A percentile compares a stretch with the other conserved stretches of the same genome.
phyloP scores from a whole-genome alignment of 2,329 filamentous ascomycete genomes.

The Nannizzia gypsea region DNA sequence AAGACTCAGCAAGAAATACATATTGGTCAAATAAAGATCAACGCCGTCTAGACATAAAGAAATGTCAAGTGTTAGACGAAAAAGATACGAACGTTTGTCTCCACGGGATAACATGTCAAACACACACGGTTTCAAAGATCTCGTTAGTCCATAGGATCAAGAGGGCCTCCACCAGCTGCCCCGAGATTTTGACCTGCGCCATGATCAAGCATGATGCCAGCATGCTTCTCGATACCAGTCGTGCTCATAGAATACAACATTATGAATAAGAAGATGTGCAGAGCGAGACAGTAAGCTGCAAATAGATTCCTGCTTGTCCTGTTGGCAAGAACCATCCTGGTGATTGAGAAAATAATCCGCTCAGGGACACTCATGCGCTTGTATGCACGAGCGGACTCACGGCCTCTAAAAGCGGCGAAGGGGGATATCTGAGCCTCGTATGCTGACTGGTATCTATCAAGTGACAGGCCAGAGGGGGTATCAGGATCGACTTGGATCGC shows the following conservation, averaged over 20 bases:
- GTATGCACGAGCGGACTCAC: conserved; percentile 81
- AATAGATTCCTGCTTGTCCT: conserved; percentile 87
- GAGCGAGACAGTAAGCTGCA: conserved; percentile 74
- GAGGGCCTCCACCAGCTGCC: neutral
- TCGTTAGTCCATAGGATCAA: neutral
- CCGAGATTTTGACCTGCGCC: neutral
- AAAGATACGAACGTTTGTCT: no score
- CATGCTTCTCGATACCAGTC: conserved; percentile 6
- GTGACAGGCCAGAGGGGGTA: conserved; percentile 51
- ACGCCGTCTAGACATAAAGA: neutral
- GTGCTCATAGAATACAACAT: conserved; percentile 68
- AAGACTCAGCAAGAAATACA: neutral
- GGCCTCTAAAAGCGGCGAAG: conserved; percentile 88
- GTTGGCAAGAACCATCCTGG: conserved; percentile 79
- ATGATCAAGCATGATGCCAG: conserved; percentile 1
- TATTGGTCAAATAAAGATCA: neutral
- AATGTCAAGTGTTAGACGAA: neutral
- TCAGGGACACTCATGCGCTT: conserved; percentile 89
- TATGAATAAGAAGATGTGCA: conserved; percentile 79
- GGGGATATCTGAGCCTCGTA: conserved; percentile 95
- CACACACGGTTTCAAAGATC: neutral
- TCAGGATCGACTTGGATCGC: conserved; percentile 51
- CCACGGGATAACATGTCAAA: neutral
- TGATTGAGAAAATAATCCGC: conserved; percentile 78
- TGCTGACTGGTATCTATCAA: conserved; percentile 78